Evolutionary conservation across 2,329 filamentous ascomycete species (phyloP).

Genomic region (Sporothrix sp.): DNA sequence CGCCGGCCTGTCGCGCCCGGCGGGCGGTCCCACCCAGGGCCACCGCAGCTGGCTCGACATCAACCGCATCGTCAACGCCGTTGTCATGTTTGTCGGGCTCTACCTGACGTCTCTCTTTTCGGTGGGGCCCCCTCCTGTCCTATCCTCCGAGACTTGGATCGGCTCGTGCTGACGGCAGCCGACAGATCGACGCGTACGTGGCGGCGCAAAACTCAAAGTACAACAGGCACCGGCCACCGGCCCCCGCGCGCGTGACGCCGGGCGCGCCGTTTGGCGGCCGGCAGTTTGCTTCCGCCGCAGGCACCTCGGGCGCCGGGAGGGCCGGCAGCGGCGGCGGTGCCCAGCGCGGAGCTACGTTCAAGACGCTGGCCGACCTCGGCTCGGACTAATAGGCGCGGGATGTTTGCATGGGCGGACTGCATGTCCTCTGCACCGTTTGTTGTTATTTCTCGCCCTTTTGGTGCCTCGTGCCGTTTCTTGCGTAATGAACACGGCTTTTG

Average conservation of each 20-base stretch:
- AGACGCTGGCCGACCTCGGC: conserved; percentile 45
- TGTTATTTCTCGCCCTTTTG: too few species aligned
- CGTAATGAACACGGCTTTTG: too few species aligned
- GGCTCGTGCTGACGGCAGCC: too few species aligned
- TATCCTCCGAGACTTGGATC: too few species aligned
- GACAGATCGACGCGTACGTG: conserved; percentile 54
- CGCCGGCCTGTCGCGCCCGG: conserved; percentile 8
- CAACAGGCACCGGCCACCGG: conserved; percentile 37
- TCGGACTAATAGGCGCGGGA: conserved; percentile 14
- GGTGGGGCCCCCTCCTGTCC: conserved; percentile 30
- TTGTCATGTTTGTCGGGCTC: conserved; percentile 49
- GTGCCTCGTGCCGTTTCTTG: too few species aligned
- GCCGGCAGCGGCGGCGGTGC: conserved; percentile 14
- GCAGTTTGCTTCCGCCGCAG: not conserved
- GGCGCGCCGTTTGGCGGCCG: conserved; percentile 8
- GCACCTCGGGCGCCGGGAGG: conserved; percentile 15
- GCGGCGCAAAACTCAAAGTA: conserved; percentile 50
- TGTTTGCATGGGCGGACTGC: too few species aligned
- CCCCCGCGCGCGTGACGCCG: conserved; percentile 4
- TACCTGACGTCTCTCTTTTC: conserved; percentile 54
- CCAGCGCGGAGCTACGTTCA: conserved; percentile 31
- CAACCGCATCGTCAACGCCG: conserved; percentile 36
- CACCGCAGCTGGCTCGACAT: conserved; percentile 26
- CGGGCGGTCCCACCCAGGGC: conserved; percentile 9
- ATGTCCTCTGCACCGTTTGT: too few species aligned